A percentile compares a stretch with the other conserved stretches of the same genome.
Evolutionary conservation across 805 yeast genomes (phyloP).

Genomic region (Pichia manshurica): DNA sequence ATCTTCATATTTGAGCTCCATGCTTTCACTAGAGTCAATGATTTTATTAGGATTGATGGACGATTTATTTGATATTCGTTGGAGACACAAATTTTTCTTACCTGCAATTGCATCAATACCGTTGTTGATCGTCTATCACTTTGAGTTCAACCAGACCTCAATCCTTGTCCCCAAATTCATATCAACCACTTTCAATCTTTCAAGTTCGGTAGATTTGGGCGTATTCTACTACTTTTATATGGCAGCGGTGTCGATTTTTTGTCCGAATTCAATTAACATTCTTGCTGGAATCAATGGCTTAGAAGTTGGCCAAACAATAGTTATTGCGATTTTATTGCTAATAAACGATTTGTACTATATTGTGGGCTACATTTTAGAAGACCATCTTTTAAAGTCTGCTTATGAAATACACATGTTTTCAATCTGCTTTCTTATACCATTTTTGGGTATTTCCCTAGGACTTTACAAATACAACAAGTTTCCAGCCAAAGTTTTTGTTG

Average conservation of each 20-base stretch:
- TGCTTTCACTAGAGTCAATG: constrained; percentile 78
- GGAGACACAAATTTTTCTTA: constrained; percentile 95
- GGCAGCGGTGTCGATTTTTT: constrained; percentile 86
- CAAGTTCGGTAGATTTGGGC: constrained; percentile 64
- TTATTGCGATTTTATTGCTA: constrained; percentile 64
- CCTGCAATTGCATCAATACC: constrained; percentile 96
- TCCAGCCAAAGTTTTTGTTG: constrained; percentile 92
- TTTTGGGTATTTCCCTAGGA: constrained; percentile 77
- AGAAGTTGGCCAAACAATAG: constrained; percentile 91
- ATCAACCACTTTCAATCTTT: constrained; percentile 31
- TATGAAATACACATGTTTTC: constrained; percentile 80
- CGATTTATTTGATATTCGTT: constrained; percentile 89
- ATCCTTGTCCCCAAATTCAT: constrained; percentile 75
- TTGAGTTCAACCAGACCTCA: constrained; percentile 88
- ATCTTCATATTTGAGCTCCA: constrained; percentile 80
- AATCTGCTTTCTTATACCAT: constrained; percentile 73
- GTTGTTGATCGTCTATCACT: constrained; percentile 80
- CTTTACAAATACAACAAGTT: constrained; percentile 77
- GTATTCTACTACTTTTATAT: constrained; percentile 77
- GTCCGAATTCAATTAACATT: constrained; percentile 94
- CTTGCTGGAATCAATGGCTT: constrained; percentile 95
- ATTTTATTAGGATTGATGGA: constrained; percentile 84
- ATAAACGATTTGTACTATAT: constrained; percentile 74
- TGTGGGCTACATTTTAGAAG: constrained; percentile 39
- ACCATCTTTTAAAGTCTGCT: constrained; percentile 44